phyloP scores from a whole-genome alignment of 2,329 filamentous ascomycete species.

The Paracamarosporium sp. region DNA sequence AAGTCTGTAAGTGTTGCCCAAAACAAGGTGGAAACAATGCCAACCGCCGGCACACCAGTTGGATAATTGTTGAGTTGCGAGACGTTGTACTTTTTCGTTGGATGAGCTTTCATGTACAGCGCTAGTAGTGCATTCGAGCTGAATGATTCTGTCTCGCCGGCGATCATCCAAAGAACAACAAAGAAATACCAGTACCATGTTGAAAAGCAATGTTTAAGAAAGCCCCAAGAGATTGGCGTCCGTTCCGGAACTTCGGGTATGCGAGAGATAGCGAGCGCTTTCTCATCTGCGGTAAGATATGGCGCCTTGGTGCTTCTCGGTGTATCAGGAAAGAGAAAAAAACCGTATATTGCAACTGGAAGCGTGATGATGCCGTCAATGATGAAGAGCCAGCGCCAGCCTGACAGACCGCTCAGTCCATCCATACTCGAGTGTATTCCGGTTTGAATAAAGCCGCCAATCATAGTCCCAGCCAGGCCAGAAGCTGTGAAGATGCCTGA shows the following conservation, averaged over 20 bases:
- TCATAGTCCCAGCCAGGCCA: conserved; percentile 66
- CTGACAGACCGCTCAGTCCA: conserved; percentile 57
- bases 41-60: conserved; percentile 60
- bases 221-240: conserved; percentile 56
- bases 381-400: conserved; percentile 59
- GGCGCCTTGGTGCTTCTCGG: conserved; percentile 51
- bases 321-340: conserved; percentile 55
- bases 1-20: conserved; percentile 74
- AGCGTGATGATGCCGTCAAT: conserved; percentile 64
- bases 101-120: conserved; percentile 58
- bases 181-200: conserved; percentile 74
- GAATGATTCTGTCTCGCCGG: conserved; percentile 75
- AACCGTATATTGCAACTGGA: conserved; percentile 60
- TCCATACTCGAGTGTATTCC: conserved; percentile 56
- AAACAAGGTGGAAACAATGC: conserved; percentile 66
- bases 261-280: conserved; percentile 52
- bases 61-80: conserved; percentile 62
- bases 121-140: conserved; percentile 66
- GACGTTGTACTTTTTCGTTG: conserved; percentile 54
- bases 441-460: conserved; percentile 68
- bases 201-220: conserved; percentile 62
- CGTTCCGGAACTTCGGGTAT: conserved; percentile 52
- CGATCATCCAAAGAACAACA: conserved; percentile 71
- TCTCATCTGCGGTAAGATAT: conserved; percentile 51
- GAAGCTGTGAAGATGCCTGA: conserved; percentile 67